These are phyloP conservation scores for Oryza officinalis DNA, from an alignment of 176 grass and related monocot species.

Conservation along the genomic window DNA sequence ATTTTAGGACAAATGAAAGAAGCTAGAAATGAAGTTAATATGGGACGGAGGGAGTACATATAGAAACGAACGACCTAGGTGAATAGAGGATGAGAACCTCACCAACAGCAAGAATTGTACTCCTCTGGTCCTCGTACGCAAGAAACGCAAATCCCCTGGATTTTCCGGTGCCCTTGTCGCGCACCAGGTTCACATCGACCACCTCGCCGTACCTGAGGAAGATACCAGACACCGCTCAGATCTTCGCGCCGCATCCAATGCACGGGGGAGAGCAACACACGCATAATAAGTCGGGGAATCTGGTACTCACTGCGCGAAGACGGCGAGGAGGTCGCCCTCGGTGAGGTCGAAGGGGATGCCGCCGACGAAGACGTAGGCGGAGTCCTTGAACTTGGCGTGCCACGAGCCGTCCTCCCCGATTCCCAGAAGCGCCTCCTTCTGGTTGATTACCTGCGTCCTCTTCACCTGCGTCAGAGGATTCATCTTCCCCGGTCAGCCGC, in stretches of 20 bases:
- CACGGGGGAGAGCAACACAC: not conserved
- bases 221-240: constrained; percentile 12
- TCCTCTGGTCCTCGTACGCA: constrained; percentile 93
- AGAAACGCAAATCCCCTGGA: constrained; percentile 88
- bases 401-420: constrained; percentile 80
- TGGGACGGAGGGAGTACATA: too few relatives aligned
- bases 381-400: constrained; percentile 94
- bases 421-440: constrained; percentile 77
- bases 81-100: not conserved
- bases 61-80: not conserved
- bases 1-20: too few relatives aligned
- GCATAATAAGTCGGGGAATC: not conserved
- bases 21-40: too few relatives aligned
- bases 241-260: not conserved
- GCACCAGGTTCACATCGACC: constrained; percentile 92
- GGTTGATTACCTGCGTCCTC: constrained; percentile 86
- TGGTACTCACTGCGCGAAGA: constrained; percentile 66
- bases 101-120: constrained; percentile 88
- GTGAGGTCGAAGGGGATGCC: constrained; percentile 90
- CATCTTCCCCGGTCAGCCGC: constrained; percentile 38
- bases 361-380: constrained; percentile 88
- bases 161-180: constrained; percentile 86
- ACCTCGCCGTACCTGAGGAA: constrained; percentile 81
- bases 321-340: constrained; percentile 86
- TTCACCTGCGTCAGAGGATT: constrained; percentile 91